Conservation (phyloP, 352 stramenopile genomes). For the Globisporangium irregulare region DNA sequence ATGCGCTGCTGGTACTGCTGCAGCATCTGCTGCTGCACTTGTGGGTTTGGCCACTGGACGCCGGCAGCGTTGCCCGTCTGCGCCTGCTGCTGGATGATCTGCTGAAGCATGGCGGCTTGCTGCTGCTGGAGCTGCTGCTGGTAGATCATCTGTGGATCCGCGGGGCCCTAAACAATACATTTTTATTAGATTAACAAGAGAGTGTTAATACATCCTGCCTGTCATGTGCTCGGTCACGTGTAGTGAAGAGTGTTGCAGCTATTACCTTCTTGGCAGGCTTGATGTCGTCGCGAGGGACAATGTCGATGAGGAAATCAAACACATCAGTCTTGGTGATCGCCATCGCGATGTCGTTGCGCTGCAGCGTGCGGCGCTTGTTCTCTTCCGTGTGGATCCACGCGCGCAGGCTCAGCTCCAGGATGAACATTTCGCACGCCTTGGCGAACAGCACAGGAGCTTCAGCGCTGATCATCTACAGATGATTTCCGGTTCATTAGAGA, state of each 20-base stretch:
- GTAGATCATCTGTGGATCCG: conserved; percentile 77
- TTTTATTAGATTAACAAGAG: not conserved
- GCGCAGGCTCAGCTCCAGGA: conserved; percentile 87
- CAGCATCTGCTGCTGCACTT: conserved; percentile 86
- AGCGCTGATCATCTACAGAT: conserved; percentile 89
- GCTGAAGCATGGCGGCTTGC: conserved; percentile 84
- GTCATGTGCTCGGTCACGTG: not conserved
- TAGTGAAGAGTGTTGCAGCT: not conserved
- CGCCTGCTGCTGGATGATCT: conserved; percentile 80
- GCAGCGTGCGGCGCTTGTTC: conserved; percentile 91
- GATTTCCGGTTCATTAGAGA: not conserved
- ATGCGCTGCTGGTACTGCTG: conserved; percentile 88
- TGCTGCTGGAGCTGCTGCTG: conserved; percentile 88
- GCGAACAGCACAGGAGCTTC: conserved; percentile 92
- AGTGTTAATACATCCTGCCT: not conserved
- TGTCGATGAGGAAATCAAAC: conserved; percentile 92
- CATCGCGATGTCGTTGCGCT: conserved; percentile 89
- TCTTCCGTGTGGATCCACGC: conserved; percentile 91
- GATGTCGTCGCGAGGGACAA: conserved; percentile 87
- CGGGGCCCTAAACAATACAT: conserved; percentile 22
- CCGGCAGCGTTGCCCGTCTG: conserved; percentile 49
- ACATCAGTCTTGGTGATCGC: conserved; percentile 91
- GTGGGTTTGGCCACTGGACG: conserved; percentile 71
- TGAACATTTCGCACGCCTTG: conserved; percentile 95
- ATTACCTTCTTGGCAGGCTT: conserved; percentile 78